Evolutionary conservation across 495 filamentous ascomycete genomes (phyloP).

Genomic region (Cercophora newfieldiana): DNA sequence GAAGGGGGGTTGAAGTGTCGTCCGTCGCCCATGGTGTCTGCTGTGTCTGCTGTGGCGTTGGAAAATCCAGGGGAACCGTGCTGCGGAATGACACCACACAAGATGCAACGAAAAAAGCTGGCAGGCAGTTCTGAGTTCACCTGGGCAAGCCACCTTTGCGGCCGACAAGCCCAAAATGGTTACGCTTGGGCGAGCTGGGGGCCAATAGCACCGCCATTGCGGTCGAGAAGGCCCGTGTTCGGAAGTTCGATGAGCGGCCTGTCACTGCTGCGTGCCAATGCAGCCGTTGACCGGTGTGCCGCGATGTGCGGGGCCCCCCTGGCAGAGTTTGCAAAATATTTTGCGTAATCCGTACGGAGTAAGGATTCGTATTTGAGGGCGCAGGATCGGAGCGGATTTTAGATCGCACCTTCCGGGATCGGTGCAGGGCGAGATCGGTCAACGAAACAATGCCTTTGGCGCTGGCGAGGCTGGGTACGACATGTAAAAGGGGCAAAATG

Average conservation of each 20-base stretch:
- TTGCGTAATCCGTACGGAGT: too few species aligned
- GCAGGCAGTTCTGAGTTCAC: too few species aligned
- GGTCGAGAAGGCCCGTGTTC: neutral
- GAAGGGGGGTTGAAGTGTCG: neutral
- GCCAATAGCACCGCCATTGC: neutral
- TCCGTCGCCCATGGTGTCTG: neutral
- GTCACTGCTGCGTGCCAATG: neutral
- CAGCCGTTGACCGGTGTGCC: neutral
- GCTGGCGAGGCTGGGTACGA: too few species aligned
- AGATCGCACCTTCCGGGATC: neutral
- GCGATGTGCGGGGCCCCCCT: neutral
- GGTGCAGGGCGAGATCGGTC: neutral
- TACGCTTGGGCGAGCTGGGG: neutral
- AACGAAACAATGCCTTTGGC: too few species aligned
- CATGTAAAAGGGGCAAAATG: neutral
- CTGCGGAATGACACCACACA: neutral
- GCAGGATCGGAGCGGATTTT: neutral
- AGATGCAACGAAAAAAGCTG: neutral
- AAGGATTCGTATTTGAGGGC: too few species aligned
- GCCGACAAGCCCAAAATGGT: neutral
- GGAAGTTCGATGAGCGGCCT: neutral
- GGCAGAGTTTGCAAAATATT: neutral
- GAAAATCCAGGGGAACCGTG: neutral
- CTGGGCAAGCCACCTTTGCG: neutral
- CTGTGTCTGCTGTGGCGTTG: neutral